A percentile compares a stretch with the other conserved stretches of the same genome.
Conservation (phyloP, 352 stramenopile genomes). For the Phytophthora citrophthora region DNA sequence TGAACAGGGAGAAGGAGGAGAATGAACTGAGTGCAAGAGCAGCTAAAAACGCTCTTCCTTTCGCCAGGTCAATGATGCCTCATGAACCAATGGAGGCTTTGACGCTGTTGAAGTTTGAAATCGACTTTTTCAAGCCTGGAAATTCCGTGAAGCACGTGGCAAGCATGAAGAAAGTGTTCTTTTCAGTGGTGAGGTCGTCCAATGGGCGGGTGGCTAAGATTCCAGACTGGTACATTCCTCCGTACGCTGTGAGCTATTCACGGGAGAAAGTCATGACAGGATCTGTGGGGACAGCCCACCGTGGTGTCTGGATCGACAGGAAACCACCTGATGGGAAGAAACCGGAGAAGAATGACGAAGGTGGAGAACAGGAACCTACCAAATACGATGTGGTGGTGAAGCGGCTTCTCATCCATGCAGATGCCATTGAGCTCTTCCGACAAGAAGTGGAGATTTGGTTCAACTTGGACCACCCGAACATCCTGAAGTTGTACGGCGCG, state of each 20-base stretch:
- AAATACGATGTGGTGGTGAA: conserved; percentile 20
- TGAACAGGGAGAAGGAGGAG: conserved; percentile 23
- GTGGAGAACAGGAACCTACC: background rate
- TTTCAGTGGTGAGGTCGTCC: conserved; percentile 34
- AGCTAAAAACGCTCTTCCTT: conserved; percentile 32
- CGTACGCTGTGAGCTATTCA: conserved; percentile 26
- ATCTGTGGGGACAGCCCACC: conserved; percentile 13
- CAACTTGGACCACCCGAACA: conserved; percentile 24
- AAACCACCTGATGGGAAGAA: conserved; percentile 15
- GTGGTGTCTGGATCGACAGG: conserved; percentile 25
- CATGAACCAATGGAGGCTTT: conserved; percentile 40
- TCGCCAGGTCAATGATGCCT: conserved; percentile 27
- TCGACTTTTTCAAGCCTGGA: conserved; percentile 30
- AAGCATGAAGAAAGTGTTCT: conserved; percentile 41
- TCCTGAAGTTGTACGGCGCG: conserved; percentile 33
- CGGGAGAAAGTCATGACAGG: conserved; percentile 9
- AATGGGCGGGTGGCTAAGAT: conserved; percentile 38
- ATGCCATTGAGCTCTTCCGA: conserved; percentile 31
- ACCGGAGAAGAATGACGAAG: conserved; percentile 4
- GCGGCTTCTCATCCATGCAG: conserved; percentile 20
- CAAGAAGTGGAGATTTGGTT: conserved; percentile 42
- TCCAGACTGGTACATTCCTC: conserved; percentile 33
- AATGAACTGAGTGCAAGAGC: conserved; percentile 8
- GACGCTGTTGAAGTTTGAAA: conserved; percentile 40
- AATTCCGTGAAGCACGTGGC: conserved; percentile 30